Evolutionary conservation across 805 yeast species (phyloP), one percentile per base, ranked within the genome.

Genomic region (Dipodascus albidus): DNA sequence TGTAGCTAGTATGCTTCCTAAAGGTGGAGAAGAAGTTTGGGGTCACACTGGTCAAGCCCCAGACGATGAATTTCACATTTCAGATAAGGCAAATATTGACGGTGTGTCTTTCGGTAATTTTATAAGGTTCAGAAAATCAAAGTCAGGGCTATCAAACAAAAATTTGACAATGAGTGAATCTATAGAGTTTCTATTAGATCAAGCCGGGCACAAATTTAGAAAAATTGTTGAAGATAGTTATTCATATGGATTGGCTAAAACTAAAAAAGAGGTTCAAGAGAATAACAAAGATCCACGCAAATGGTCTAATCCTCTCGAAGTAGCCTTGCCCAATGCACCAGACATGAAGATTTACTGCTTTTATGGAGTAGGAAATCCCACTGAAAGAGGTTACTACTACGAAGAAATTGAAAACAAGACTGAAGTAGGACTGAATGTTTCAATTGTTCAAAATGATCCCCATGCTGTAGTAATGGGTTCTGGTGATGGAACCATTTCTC

Each of bases 241-340:
- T 66, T 85, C 96, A 0, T 82, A 68, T 64, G 99, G 97, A 0
- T 64, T 82, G 48, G 85, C 97, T 2, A 71, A 66, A 48, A 76
- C 83, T 0, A 65, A 71, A 2, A 66, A 72, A 49, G 87, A 91
- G 67, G 72, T 93, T 48, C 63, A 65, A 44, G 70, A 60, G 1
- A 91, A 93, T 64, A 81, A 86, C 56, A 72, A 80, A n/a, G 77
- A 79, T 60, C 90, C 80, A 59, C 73, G 78, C 50, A 88, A 85
- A 65, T 93, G 99, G 99, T 69, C 82, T n/a, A 93, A 93, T 64
- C 99, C 99, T 2, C 72, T 93, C 50, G 98, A 93, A 66, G 96
- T 82, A 0, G 80, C 91, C 2, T 75, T 93, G 47, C 99, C 99
- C 1, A 74, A 85, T 63, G 99, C 99, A 0, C 98, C 98, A 2